Conservation (phyloP, 1,284 basidiomycete genomes). For the Ceratobasidium sp. region DNA sequence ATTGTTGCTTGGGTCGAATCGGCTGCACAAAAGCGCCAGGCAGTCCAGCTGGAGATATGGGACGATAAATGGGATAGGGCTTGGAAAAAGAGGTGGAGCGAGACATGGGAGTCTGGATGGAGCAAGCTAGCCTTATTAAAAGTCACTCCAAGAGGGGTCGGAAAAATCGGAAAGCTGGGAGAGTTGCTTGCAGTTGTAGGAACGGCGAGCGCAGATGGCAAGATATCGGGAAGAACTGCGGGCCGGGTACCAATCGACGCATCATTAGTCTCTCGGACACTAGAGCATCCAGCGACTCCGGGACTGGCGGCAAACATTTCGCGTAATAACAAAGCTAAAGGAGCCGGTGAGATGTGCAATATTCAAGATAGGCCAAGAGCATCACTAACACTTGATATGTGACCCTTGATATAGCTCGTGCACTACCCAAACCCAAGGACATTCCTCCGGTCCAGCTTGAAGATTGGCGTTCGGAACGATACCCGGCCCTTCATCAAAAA, state of each 20-base stretch:
- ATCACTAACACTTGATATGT: no score
- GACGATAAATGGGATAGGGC: background rate
- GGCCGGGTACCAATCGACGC: background rate
- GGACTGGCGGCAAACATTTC: no score
- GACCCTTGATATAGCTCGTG: no score
- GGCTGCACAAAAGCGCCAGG: background rate
- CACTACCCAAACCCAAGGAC: no score
- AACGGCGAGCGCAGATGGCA: background rate
- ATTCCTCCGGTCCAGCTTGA: background rate
- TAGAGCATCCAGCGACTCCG: no score
- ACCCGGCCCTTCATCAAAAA: background rate
- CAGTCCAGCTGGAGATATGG: background rate
- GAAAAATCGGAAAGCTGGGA: background rate
- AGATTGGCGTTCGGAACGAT: background rate
- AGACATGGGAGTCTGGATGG: background rate
- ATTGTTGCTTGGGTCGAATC: constrained; percentile 12
- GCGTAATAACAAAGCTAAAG: no score
- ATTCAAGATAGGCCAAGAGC: no score
- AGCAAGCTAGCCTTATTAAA: background rate
- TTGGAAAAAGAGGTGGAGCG: background rate
- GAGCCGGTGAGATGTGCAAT: no score
- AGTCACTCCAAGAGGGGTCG: background rate
- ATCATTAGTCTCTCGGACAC: background rate
- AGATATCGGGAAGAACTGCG: background rate
- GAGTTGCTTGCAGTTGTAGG: background rate